These are phyloP conservation scores for Dioszegia crocea DNA, from an alignment of 768 basidiomycete species.

Conservation along the genomic window DNA sequence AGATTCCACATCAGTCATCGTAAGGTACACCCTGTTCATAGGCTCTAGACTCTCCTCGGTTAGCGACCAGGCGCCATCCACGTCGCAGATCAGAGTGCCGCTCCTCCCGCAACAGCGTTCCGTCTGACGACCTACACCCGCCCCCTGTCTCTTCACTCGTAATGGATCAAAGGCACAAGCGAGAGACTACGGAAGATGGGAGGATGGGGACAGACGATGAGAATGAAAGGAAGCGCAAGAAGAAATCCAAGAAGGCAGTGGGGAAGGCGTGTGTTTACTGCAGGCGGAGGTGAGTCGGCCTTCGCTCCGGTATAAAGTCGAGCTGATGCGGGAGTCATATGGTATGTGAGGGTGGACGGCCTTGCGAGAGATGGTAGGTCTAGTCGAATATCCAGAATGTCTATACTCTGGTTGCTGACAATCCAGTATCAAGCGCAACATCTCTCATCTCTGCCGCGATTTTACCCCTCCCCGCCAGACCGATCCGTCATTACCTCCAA, in stretches of 20 bases:
- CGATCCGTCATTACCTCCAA: constrained; percentile 9
- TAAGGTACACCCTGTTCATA: too few species aligned
- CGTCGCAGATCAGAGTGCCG: too few species aligned
- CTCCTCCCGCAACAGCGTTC: too few species aligned
- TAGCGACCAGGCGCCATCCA: too few species aligned
- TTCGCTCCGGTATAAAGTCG: background rate
- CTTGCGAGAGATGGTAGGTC: constrained; percentile 87
- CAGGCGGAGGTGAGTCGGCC: constrained; percentile 60
- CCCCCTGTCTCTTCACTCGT: background rate
- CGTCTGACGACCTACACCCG: background rate
- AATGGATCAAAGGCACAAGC: background rate
- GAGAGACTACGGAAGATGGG: constrained; percentile 2
- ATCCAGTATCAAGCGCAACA: constrained; percentile 86
- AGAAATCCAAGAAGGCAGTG: constrained; percentile 28
- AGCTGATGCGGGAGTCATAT: constrained; percentile 41
- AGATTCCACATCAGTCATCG: too few species aligned
- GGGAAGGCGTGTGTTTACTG: constrained; percentile 94
- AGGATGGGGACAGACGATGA: constrained; percentile 4
- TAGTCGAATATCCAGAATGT: constrained; percentile 3
- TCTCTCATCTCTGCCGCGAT: constrained; percentile 89
- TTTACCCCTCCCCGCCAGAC: constrained; percentile 52
- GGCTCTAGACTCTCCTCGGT: too few species aligned
- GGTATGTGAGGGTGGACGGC: constrained; percentile 53
- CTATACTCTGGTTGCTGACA: constrained; percentile 10
- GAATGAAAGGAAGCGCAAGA: constrained; percentile 26